Evolutionary conservation across 2,329 filamentous ascomycete genomes (phyloP).

Genomic region (Diaporthe batatas): DNA sequence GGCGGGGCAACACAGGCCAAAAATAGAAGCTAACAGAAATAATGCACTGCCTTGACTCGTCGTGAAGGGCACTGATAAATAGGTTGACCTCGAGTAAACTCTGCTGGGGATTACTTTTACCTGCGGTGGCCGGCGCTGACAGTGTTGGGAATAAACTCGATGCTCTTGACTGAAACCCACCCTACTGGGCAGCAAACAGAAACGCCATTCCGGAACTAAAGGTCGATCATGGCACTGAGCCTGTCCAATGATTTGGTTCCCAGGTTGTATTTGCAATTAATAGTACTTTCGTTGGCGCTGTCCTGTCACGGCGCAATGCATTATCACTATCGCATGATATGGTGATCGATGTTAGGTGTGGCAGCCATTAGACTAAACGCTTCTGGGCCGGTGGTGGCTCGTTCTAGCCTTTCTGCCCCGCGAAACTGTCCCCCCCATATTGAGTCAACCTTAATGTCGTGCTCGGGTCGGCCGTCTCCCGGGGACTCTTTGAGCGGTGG

Average conservation of each 20-base stretch:
- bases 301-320: neutral
- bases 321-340: neutral
- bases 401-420: conserved; percentile 12
- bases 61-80: neutral
- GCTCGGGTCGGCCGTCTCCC: conserved; percentile 27
- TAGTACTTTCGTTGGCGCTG: neutral
- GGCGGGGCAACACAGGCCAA: conserved; percentile 2
- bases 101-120: neutral
- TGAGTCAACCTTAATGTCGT: conserved; percentile 19
- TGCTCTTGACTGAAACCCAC: neutral
- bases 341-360: neutral
- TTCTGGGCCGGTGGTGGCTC: neutral
- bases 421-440: neutral
- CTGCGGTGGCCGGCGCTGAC: neutral
- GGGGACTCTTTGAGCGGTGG: neutral
- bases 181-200: neutral
- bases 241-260: neutral
- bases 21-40: neutral
- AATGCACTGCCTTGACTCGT: neutral
- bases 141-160: neutral
- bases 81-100: neutral
- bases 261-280: conserved; percentile 25
- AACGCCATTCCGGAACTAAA: neutral
- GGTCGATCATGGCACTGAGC: conserved; percentile 4
- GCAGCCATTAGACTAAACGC: neutral